phyloP scores from a whole-genome alignment of 352 stramenopile species.

The Pythium aquatile region DNA sequence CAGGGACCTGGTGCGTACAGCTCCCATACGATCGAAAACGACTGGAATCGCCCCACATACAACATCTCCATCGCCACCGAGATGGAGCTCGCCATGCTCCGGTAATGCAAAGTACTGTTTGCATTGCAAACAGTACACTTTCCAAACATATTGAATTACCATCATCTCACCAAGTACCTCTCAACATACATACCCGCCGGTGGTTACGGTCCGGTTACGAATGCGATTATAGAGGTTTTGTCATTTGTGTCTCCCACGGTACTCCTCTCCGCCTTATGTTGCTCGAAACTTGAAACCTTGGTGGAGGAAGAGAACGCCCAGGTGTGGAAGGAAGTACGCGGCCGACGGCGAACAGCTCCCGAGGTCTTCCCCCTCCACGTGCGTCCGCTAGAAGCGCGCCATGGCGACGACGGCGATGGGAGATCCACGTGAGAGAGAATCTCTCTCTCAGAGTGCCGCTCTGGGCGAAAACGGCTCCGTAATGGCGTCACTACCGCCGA shows the following conservation, averaged over 20 bases:
- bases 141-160: constrained; percentile 1
- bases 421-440: neutral
- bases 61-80: constrained; percentile 86
- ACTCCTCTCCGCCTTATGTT: constrained; percentile 4
- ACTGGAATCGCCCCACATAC: constrained; percentile 86
- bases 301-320: constrained; percentile 1
- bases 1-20: constrained; percentile 79
- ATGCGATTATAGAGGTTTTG: neutral
- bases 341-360: neutral
- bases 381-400: neutral
- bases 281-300: constrained; percentile 6
- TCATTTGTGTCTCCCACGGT: constrained; percentile 8
- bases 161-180: neutral
- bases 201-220: neutral
- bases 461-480: constrained; percentile 2
- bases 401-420: constrained; percentile 6
- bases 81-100: constrained; percentile 75
- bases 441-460: neutral
- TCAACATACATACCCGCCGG: neutral
- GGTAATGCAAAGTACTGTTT: constrained; percentile 5
- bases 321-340: neutral
- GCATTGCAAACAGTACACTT: neutral
- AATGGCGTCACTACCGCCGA: constrained; percentile 10
- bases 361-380: neutral
- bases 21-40: constrained; percentile 59